Base-by-base conservation (phyloP, 2,329 filamentous ascomycete genomes). In the Neofusicoccum parvum region DNA sequence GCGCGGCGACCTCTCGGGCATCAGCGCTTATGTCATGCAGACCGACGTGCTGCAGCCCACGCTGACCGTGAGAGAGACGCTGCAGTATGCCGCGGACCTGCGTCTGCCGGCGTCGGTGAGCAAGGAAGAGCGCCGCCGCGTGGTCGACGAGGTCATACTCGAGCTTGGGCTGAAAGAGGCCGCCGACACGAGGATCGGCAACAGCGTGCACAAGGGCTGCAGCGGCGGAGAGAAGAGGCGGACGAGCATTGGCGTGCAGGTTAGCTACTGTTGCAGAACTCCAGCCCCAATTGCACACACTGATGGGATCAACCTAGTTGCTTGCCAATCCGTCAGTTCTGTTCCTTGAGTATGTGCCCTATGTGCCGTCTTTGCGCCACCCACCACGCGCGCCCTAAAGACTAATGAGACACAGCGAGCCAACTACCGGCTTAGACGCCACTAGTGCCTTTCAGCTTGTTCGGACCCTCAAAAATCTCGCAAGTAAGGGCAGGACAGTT, bases 221-320 rank as follows among this genome's bases (percentile, higher is more conserved):
- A 92, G 90, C 51, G 91, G 91, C 0, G 91, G 91, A 3, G 91
- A 94, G 75, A 93, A 92, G 80, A 82, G 91, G 67, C 81, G 91
- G 37, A 90, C 89, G 0, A 92, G 89, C 68, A 91, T 94, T 54
- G 91, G 90, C 2, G 90, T 94, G 4, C 91, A 93, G 75, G 72
- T 72, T 48, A 60, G 56, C 56, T 37, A 15, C n/a, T 36, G 27
- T 23, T 37, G n/a, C 14, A 7, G 62, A 23, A 10, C 3, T 37
- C 43, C n/a, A 46, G 32, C 15, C 11, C 3, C 12, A 15, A 17
- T 14, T 15, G 12, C 32, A 20, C 32, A 2, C 15, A 39, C 56
- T 60, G 34, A 60, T 37, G 15, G n/a, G 27, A 5, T 37, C 43
- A 5, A 23, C 58, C 49, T 51, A 74, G 71, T 81, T 94, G 65